Base-by-base conservation (phyloP, 2,329 filamentous ascomycete species). In the Ascochyta rabiei region DNA sequence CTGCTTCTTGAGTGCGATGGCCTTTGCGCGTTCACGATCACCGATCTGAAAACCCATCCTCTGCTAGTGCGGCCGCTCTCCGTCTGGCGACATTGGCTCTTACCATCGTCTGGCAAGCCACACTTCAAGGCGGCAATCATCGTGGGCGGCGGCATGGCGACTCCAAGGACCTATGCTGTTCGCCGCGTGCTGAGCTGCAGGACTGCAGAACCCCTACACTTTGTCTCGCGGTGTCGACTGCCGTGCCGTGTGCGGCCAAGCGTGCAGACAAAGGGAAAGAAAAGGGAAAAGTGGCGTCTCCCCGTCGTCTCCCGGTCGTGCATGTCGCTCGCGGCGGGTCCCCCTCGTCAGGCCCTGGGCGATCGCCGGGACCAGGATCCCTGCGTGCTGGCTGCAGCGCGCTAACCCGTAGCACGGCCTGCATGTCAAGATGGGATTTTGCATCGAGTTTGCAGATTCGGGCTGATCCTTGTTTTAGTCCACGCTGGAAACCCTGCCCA, bases 351-450 rank as follows among this genome's bases (percentile, higher is more conserved):
- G 31, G 53, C 53, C 53, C 53, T 56, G 48, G 53, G 18, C 43
- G 53, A 56, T 56, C 53, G 53, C 48, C 53, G 43, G 42, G 43
- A 48, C 43, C 34, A 30, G 43, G 37, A 52, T 52, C 53, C 48
- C 39, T 56, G 53, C 48, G 9, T 24, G 53, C 41, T 38, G 47
- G 28, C 33, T 47, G 47, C 43, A 44, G 33, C 47, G 44, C 48
- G 53, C 53, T 56, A 56, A 48, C 18, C 19, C 30, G 44, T 48
- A 51, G 46, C 43, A 35, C 53, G 47, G 53, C 53, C 42, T 56
- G 53, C 48, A 56, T 51, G 53, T 51, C 53, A 38, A 56, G 53
- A 56, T 56, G 53, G 53, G 33, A 56, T 56, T 56, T 56, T 56
- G 53, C 53, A 56, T 56, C 53, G 53, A 47, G 42, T 44, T 56